phyloP scores from a whole-genome alignment of 2,329 filamentous ascomycete species.

The Neurospora sp. region DNA sequence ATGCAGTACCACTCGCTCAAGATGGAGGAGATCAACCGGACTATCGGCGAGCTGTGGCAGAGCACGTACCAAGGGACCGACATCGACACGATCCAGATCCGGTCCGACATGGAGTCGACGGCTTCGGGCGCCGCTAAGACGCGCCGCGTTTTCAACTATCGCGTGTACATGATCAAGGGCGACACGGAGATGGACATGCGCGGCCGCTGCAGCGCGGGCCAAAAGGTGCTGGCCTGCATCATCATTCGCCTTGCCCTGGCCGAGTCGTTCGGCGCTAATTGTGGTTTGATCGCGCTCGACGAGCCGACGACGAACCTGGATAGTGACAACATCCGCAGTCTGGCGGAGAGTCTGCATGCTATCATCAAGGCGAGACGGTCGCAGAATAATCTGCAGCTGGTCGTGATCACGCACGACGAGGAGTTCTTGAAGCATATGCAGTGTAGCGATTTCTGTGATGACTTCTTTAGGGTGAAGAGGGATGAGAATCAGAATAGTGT shows the following conservation, averaged over 20 bases:
- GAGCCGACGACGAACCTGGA: constrained; percentile 97
- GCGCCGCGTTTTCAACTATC: constrained; percentile 89
- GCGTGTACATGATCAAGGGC: constrained; percentile 94
- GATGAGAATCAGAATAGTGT: constrained; percentile 79
- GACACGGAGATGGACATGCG: constrained; percentile 99
- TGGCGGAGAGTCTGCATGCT: constrained; percentile 73
- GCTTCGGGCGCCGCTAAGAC: constrained; percentile 30
- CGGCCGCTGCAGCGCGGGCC: constrained; percentile 88
- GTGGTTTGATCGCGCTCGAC: constrained; percentile 90
- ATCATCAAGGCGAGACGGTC: constrained; percentile 77
- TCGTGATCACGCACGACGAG: constrained; percentile 98
- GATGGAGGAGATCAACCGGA: constrained; percentile 96
- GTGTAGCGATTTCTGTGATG: constrained; percentile 84
- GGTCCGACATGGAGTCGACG: constrained; percentile 73
- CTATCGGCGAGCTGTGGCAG: constrained; percentile 93
- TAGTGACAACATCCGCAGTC: constrained; percentile 81
- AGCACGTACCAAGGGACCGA: constrained; percentile 95
- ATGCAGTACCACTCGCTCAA: constrained; percentile 95
- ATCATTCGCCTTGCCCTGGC: constrained; percentile 94
- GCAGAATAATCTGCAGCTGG: constrained; percentile 93
- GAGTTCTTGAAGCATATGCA: constrained; percentile 91
- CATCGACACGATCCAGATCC: constrained; percentile 92
- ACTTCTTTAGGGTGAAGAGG: constrained; percentile 78
- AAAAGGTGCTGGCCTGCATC: constrained; percentile 93
- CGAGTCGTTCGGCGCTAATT: constrained; percentile 93